Evolutionary conservation across 2,329 filamentous ascomycete species (phyloP), one percentile per base, ranked within the genome.

Genomic region (Xylariaceae sp.): DNA sequence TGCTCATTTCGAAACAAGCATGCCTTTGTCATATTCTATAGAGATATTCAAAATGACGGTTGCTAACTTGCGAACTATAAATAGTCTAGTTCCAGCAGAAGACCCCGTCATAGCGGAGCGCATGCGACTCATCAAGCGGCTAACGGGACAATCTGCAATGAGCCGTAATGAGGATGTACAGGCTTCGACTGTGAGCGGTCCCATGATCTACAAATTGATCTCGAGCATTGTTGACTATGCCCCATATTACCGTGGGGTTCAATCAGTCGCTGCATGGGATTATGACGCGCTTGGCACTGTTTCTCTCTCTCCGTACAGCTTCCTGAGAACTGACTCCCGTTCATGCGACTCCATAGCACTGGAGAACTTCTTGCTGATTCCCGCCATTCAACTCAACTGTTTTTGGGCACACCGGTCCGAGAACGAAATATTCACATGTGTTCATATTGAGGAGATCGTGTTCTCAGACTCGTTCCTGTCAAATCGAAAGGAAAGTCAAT

Each of bases 131-230:
- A 33, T 49, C 10, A 41, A 49, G 20, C 24, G 36, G 16, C 36
- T 49, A 27, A 41, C 36, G 3, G 35, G 36, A 8, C 13, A 49
- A 11, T 18, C 27, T 8, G 27, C n/a, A 8, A n/a, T 13, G 13
- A n/a, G 27, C n/a, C 27, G 13, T 13, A 8, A 8, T 8, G 13
- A 30, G 13, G 27, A n/a, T 30, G 8, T 13, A 8, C 27, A 30
- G 8, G 27, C 8, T 20, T 47, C 44, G 10, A 26, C 32, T 20
- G 44, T 47, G 4, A 37, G 23, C 15, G 45, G 45, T 3, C 35
- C 45, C 8, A 39, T 48, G 33, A 24, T 48, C 33, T 48, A 48
- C 8, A 16, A 48, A 9, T 11, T 48, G n/a, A 15, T 48, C 7
- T 8, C 10, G 23, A 32, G 39, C 18, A 30, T 30, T 7, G 21